Base-by-base conservation (phyloP, 176 grass and related monocot species). In the Cymbopogon citratus region DNA sequence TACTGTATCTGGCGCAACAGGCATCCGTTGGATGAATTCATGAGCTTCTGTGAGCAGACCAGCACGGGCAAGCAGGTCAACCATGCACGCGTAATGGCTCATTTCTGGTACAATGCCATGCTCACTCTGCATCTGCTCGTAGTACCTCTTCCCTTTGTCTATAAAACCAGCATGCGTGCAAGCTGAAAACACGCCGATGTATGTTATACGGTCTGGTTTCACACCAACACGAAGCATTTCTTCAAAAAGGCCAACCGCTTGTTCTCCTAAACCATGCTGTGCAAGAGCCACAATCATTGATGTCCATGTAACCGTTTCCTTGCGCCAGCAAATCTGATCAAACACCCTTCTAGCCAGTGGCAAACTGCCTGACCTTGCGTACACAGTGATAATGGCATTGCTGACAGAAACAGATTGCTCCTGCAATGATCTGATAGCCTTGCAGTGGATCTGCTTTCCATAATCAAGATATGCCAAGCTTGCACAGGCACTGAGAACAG, bases 1-100 rank as follows among this genome's bases (percentile, higher is more conserved):
- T 75, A 92, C 75, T 15, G 69, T 80, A 81, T 98, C 92, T 4
- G 95, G 92, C 13, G 81, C 79, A 35, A 87, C 40, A 5, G 86
- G 84, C 95, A 98, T 98, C 28, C 35, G 66, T 59, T 80, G 78
- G 38, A 98, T 94, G 68, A 98, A 98, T 39, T 94, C 90, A 56
- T 87, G 88, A 28, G 90, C 85, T 77, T 98, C 95, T 63, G 86
- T 69, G 57, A 94, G 87, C 18, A 89, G 81, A 21, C 86, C 88
- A 0, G 84, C 71, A 25, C 90, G 95, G 40, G 90, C 68, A 39
- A 92, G 81, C 59, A 98, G 89, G 79, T 98, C 92, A 13, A 98
- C 90, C 90, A 98, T 98, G 91, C 95, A 98, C 0, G 95, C 78
- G 5, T 92, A 94, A 76, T 98, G 95, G 75, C 95, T 94, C 87